These are phyloP conservation scores for Ganoderma multipileum DNA, from an alignment of 1,284 basidiomycete species.

Conservation along the genomic window DNA sequence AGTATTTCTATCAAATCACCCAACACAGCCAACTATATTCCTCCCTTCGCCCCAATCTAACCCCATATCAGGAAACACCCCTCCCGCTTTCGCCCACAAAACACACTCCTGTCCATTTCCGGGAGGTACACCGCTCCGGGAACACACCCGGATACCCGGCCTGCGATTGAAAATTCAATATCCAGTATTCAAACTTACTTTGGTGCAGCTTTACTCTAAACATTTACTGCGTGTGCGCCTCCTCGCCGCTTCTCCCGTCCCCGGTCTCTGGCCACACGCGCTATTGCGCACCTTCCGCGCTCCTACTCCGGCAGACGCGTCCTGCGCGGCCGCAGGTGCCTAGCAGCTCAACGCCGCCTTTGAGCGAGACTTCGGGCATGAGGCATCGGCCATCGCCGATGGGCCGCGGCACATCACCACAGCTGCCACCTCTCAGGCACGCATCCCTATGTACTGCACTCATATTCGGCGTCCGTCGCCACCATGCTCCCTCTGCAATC, in stretches of 20 bases:
- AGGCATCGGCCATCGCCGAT: slow-evolving; percentile 30
- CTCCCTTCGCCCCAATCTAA: slow-evolving; percentile 27
- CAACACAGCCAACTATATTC: slow-evolving; percentile 30
- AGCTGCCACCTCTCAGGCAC: slow-evolving; percentile 30
- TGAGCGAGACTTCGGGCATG: slow-evolving; percentile 10
- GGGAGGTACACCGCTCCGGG: background rate
- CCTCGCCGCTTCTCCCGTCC: background rate
- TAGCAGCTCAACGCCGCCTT: background rate
- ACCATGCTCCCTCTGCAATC: background rate
- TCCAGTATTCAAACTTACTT: background rate
- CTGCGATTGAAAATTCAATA: background rate
- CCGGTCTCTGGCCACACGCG: background rate
- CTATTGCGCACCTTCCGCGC: background rate
- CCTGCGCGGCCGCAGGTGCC: background rate
- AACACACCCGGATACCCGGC: background rate
- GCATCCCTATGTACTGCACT: slow-evolving; percentile 2
- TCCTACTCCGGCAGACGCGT: background rate
- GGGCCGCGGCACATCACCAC: slow-evolving; percentile 20
- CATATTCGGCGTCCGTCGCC: slow-evolving; percentile 4
- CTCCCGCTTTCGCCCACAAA: slow-evolving; percentile 7
- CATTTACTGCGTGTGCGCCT: background rate
- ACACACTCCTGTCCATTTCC: background rate
- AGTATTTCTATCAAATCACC: slow-evolving; percentile 38
- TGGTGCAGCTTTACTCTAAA: background rate
- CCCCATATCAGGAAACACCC: slow-evolving; percentile 8